These are phyloP conservation scores for Coemansia sp. DNA, from an alignment of 192 early-diverging fungal species.

Conservation along the genomic window DNA sequence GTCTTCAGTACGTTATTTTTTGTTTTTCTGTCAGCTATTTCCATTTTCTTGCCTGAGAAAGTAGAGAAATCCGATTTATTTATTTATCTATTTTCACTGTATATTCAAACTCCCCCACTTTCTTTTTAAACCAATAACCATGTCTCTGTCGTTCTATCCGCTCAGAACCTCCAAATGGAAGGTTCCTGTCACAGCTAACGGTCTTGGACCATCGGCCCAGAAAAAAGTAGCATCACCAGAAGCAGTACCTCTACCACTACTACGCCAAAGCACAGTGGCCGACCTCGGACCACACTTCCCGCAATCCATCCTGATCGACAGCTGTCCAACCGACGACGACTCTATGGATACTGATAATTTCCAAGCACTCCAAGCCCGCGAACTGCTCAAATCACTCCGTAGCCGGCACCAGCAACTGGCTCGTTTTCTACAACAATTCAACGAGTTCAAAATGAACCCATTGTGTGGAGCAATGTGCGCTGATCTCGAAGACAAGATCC, in stretches of 20 bases:
- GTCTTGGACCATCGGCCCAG: background rate
- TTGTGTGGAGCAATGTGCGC: constrained; percentile 50
- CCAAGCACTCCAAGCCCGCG: constrained; percentile 27
- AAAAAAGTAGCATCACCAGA: background rate
- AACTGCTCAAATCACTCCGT: constrained; percentile 28
- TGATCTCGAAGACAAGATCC: constrained; percentile 36
- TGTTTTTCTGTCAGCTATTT: background rate
- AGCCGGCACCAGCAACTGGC: constrained; percentile 28
- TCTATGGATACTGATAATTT: background rate
- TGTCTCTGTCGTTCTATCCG: constrained; percentile 15
- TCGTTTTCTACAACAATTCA: constrained; percentile 17
- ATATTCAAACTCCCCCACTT: background rate
- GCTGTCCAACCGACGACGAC: background rate
- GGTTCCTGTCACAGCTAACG: background rate
- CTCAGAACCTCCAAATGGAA: constrained; percentile 6
- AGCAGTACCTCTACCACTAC: background rate
- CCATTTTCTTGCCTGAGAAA: no score
- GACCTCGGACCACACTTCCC: background rate
- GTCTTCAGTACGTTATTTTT: background rate
- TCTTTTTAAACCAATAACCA: background rate
- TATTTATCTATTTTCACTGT: no score
- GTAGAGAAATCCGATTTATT: no score
- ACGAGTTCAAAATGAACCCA: constrained; percentile 28
- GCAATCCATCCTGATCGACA: background rate
- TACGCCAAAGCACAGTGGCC: no score